Percentiles rank a stretch among this genome's conserved stretches.
These are phyloP conservation scores for Saitozyma sp. DNA, from an alignment of 768 basidiomycete genomes.

Conservation along the genomic window DNA sequence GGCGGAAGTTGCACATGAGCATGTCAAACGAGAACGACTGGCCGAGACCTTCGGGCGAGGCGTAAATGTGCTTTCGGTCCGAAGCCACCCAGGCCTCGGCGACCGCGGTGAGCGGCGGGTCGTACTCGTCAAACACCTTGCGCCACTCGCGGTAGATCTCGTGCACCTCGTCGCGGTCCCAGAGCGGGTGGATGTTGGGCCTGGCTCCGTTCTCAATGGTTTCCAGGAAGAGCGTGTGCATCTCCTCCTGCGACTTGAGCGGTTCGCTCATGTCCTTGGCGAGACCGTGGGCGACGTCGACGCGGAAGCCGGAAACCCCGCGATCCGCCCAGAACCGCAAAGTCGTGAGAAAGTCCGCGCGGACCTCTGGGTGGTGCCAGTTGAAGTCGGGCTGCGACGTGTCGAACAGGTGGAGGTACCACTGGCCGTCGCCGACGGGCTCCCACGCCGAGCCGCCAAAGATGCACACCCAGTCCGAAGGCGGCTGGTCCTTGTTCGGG, in stretches of 20 bases:
- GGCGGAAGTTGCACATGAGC: conserved; percentile 30
- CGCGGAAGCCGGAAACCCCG: conserved; percentile 41
- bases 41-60: conserved; percentile 36
- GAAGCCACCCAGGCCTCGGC: conserved; percentile 44
- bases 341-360: conserved; percentile 41
- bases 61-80: conserved; percentile 35
- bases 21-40: conserved; percentile 46
- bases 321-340: conserved; percentile 41
- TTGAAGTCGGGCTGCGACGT: conserved; percentile 44
- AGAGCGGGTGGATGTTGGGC: conserved; percentile 24
- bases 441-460: conserved; percentile 44
- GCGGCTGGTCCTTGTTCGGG: conserved; percentile 28
- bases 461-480: conserved; percentile 34
- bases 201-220: conserved; percentile 24
- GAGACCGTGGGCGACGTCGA: conserved; percentile 43
- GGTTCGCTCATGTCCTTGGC: conserved; percentile 32
- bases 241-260: conserved; percentile 20
- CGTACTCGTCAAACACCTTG: conserved; percentile 41
- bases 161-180: conserved; percentile 39
- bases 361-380: conserved; percentile 39
- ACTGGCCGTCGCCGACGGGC: conserved; percentile 41
- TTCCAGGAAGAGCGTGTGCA: conserved; percentile 16
- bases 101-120: conserved; percentile 42
- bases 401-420: conserved; percentile 42
- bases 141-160: conserved; percentile 41